Conservation (phyloP, 768 basidiomycete genomes). For the Psilocybe azurescens region DNA sequence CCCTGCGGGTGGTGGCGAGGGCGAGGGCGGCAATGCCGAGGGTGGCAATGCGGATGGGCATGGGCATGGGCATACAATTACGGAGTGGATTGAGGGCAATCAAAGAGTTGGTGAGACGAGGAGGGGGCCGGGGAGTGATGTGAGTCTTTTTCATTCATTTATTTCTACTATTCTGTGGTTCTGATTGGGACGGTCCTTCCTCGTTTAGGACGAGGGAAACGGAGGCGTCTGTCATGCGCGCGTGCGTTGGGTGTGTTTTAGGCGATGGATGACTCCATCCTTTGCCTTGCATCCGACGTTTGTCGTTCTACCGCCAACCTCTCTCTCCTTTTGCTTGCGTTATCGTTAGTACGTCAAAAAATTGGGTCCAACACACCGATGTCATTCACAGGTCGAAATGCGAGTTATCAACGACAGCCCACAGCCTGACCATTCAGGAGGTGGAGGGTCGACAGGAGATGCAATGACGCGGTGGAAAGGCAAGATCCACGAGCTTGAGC, state of each 20-base stretch:
- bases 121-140: slow-evolving; percentile 31
- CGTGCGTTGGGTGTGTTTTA: no score
- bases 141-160: slow-evolving; percentile 22
- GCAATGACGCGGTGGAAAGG: slow-evolving; percentile 24
- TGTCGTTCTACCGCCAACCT: no score
- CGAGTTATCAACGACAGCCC: slow-evolving; percentile 56
- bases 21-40: no score
- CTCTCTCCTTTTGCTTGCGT: not conserved
- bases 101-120: slow-evolving; percentile 31
- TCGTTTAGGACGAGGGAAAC: no score
- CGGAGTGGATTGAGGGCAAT: slow-evolving; percentile 34
- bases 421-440: slow-evolving; percentile 4
- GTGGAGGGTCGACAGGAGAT: no score
- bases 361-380: not conserved
- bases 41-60: no score
- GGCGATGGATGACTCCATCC: no score
- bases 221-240: no score
- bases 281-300: no score
- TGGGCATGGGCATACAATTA: not conserved
- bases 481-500: slow-evolving; percentile 26
- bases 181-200: no score
- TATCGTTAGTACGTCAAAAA: no score
- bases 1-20: not conserved
- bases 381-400: slow-evolving; percentile 59
- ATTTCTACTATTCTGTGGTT: not conserved